These are phyloP conservation scores for Hygrocybe punicea DNA, from an alignment of 768 basidiomycete genomes.

Conservation along the genomic window DNA sequence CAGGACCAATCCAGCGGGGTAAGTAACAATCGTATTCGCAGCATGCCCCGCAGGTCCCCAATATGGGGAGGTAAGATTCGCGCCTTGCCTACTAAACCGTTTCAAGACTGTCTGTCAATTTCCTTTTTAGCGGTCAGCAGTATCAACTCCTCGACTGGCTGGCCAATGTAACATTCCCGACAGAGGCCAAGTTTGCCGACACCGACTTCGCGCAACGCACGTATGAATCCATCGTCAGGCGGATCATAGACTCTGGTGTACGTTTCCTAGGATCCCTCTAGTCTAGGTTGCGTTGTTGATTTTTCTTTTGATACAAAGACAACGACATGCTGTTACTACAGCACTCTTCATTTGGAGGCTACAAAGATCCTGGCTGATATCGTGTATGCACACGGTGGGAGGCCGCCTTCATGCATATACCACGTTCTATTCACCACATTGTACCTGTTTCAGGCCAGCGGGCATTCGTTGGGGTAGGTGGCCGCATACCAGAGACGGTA, in stretches of 20 bases:
- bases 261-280: conserved; percentile 25
- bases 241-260: conserved; percentile 73
- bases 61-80: conserved; percentile 54
- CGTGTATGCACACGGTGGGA: conserved; percentile 55
- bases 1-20: neutral
- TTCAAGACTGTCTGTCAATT: neutral
- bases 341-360: conserved; percentile 72
- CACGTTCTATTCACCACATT: conserved; percentile 1
- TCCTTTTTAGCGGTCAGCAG: conserved; percentile 63
- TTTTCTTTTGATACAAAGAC: conserved; percentile 50
- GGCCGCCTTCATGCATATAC: neutral
- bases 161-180: conserved; percentile 78
- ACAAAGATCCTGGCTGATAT: conserved; percentile 81
- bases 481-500: neutral
- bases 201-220: conserved; percentile 60
- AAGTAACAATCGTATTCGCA: conserved; percentile 25
- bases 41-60: conserved; percentile 82
- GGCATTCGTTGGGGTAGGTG: conserved; percentile 77
- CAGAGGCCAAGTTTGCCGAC: conserved; percentile 74
- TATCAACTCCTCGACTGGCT: conserved; percentile 91
- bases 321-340: conserved; percentile 92
- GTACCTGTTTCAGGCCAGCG: conserved; percentile 56
- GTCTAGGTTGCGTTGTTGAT: neutral
- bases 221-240: conserved; percentile 69
- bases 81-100: neutral